Evolutionary conservation across 352 stramenopile genomes (phyloP).

Genomic region (Phytophthora vignae): DNA sequence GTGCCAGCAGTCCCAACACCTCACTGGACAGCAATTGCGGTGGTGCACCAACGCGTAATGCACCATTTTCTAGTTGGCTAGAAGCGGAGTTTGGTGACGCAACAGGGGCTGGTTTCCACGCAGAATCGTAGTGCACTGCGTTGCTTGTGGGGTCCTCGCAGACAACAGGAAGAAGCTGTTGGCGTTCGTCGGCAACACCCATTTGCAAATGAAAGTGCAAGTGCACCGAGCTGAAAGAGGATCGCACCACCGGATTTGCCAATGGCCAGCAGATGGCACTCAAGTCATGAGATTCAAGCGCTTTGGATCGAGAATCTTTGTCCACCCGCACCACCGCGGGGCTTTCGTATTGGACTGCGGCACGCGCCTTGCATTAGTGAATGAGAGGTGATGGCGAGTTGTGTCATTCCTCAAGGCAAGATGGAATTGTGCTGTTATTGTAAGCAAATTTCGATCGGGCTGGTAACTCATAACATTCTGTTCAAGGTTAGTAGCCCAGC

Average conservation of each 20-base stretch:
- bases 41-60: conserved; percentile 31
- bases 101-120: conserved; percentile 14
- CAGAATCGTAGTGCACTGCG: conserved; percentile 6
- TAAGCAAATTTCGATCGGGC: not conserved
- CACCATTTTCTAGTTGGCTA: conserved; percentile 25
- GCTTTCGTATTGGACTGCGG: conserved; percentile 13
- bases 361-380: conserved; percentile 5
- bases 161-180: conserved; percentile 22
- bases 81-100: not conserved
- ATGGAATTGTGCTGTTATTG: not conserved
- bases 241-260: conserved; percentile 22
- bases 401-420: too few relatives aligned
- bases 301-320: conserved; percentile 7
- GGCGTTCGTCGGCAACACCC: conserved; percentile 26
- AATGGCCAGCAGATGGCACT: conserved; percentile 8
- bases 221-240: conserved; percentile 4
- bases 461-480: not conserved
- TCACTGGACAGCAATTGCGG: conserved; percentile 39
- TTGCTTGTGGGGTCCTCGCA: conserved; percentile 6
- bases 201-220: conserved; percentile 15
- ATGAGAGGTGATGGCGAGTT: too few relatives aligned
- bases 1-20: conserved; percentile 37
- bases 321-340: not conserved
- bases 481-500: not conserved
- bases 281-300: conserved; percentile 20